These are phyloP conservation scores for Wickerhamiella vanderwaltii DNA, from an alignment of 805 yeast genomes.

Conservation along the genomic window DNA sequence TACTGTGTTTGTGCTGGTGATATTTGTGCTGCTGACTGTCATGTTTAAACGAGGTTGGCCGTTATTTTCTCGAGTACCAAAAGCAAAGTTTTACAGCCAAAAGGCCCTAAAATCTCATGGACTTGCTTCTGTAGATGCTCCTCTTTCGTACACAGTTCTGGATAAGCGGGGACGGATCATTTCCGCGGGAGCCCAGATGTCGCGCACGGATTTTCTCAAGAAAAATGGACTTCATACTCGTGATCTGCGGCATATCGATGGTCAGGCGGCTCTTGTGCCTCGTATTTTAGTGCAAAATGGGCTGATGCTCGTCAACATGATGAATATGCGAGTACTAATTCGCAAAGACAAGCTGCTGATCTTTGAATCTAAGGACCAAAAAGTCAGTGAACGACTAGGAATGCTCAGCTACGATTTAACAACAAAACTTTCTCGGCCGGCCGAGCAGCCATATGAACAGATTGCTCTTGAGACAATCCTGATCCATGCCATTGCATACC, in stretches of 20 bases:
- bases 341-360: constrained; percentile 46
- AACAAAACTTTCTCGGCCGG: constrained; percentile 37
- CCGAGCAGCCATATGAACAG: constrained; percentile 55
- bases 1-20: too few species aligned
- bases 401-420: constrained; percentile 77
- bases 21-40: too few species aligned
- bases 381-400: constrained; percentile 55
- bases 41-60: too few species aligned
- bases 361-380: constrained; percentile 40
- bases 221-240: constrained; percentile 71
- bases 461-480: constrained; percentile 72
- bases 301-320: constrained; percentile 47
- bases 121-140: constrained; percentile 9
- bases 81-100: too few species aligned
- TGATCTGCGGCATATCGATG: constrained; percentile 72
- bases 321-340: constrained; percentile 52
- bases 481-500: constrained; percentile 63
- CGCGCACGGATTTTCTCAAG: constrained; percentile 43
- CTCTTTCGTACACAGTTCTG: constrained; percentile 43
- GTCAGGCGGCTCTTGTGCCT: constrained; percentile 49
- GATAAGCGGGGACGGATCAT: constrained; percentile 44
- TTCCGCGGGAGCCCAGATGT: constrained; percentile 44
- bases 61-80: too few species aligned
- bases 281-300: constrained; percentile 47
- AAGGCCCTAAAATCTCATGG: too few species aligned